Conservation (phyloP, 2,329 filamentous ascomycete genomes). For the Akanthomyces dipterigenus region DNA sequence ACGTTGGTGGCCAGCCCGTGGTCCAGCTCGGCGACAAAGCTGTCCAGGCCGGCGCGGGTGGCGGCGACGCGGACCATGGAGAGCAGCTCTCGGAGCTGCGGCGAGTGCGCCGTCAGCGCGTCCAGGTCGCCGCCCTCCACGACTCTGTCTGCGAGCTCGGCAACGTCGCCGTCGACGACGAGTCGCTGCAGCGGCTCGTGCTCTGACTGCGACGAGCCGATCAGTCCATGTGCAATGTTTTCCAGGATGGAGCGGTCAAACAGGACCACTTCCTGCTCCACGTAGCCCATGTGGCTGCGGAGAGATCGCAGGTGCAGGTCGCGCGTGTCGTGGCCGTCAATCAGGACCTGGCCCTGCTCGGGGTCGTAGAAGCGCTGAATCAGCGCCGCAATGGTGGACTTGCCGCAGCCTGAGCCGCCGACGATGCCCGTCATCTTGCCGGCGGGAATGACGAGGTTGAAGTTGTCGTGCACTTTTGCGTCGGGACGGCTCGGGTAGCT, state of each 20-base stretch:
- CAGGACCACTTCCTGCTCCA: conserved; percentile 56
- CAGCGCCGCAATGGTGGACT: conserved; percentile 61
- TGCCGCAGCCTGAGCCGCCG: conserved; percentile 60
- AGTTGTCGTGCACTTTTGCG: conserved; percentile 48
- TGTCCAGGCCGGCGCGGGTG: conserved; percentile 6
- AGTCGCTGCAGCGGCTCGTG: conserved; percentile 34
- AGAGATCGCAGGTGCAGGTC: conserved; percentile 52
- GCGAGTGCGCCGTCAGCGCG: neutral
- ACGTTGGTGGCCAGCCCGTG: conserved; percentile 27
- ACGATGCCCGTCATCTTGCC: conserved; percentile 64
- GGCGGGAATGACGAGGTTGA: conserved; percentile 46
- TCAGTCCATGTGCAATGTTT: conserved; percentile 41
- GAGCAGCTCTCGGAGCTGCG: conserved; percentile 4
- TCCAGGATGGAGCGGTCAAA: conserved; percentile 52
- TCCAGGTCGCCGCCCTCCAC: neutral
- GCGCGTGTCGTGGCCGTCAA: conserved; percentile 38
- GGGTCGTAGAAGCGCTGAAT: conserved; percentile 60
- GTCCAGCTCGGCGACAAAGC: conserved; percentile 4
- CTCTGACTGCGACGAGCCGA: conserved; percentile 34
- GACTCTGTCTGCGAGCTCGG: conserved; percentile 35
- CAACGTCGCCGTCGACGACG: conserved; percentile 37
- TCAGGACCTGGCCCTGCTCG: conserved; percentile 29
- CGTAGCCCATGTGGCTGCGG: conserved; percentile 49
- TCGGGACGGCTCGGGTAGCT: conserved; percentile 37
- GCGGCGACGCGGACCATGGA: conserved; percentile 7